These are phyloP conservation scores for Puccinellia tenuiflora DNA, from an alignment of 176 grass and related monocot genomes.

Conservation along the genomic window DNA sequence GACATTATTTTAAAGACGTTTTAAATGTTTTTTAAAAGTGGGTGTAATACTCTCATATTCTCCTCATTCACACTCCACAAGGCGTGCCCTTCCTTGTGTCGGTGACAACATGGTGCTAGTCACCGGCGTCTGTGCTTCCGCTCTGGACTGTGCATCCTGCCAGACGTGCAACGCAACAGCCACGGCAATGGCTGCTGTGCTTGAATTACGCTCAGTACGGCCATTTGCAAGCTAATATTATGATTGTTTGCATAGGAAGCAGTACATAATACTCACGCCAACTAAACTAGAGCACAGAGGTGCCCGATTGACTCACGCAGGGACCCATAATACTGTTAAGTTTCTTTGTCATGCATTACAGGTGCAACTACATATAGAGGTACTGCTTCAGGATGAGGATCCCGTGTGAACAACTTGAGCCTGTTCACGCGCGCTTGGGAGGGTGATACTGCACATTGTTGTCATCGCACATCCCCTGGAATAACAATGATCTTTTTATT, in stretches of 20 bases:
- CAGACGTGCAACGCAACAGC: neutral
- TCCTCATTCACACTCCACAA: no score
- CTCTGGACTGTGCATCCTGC: neutral
- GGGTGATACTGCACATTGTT: constrained; percentile 80
- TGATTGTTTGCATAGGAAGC: neutral
- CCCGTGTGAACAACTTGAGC: neutral
- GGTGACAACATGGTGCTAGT: no score
- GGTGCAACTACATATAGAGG: neutral
- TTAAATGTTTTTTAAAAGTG: no score
- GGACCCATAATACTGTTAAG: neutral
- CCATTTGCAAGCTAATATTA: neutral
- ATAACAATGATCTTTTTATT: neutral
- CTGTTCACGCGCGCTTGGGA: constrained; percentile 59
- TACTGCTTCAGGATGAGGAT: neutral
- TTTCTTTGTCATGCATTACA: neutral
- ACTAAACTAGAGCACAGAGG: neutral
- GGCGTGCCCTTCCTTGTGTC: no score
- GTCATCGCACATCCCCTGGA: constrained; percentile 72
- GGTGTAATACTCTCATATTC: no score
- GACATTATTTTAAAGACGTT: no score
- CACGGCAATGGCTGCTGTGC: neutral
- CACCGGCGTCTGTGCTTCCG: neutral
- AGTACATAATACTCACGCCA: neutral
- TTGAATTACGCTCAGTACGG: neutral
- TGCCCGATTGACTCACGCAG: neutral